These are phyloP conservation scores for Narthecium ossifragum DNA, from an alignment of 106 monocot species.

Conservation along the genomic window DNA sequence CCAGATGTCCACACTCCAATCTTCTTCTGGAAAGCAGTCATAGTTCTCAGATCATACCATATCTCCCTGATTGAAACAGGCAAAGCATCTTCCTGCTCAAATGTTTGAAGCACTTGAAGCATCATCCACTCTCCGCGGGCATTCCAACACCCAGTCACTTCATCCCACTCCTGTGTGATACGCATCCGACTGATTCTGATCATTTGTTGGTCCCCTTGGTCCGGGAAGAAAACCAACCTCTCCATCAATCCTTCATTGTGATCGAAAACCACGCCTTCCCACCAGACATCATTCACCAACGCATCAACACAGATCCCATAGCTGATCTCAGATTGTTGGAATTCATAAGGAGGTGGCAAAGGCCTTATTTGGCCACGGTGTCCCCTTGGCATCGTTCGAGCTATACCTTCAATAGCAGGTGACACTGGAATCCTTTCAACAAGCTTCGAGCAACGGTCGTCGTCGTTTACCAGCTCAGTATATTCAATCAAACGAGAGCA, in stretches of 20 bases:
- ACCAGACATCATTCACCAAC: conserved; percentile 54
- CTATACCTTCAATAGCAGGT: conserved; percentile 35
- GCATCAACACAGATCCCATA: conserved; percentile 72
- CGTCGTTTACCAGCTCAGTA: conserved; percentile 28
- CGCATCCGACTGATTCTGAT: conserved; percentile 26
- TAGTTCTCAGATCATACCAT: conserved; percentile 52
- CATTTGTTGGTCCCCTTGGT: conserved; percentile 45
- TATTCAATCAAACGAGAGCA: conserved; percentile 28
- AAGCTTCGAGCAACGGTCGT: conserved; percentile 22
- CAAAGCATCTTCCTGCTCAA: conserved; percentile 33
- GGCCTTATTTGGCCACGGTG: conserved; percentile 44
- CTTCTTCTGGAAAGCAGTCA: conserved; percentile 10
- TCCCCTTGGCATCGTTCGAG: not conserved
- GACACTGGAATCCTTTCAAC: conserved; percentile 36
- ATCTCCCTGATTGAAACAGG: conserved; percentile 61
- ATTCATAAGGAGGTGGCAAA: conserved; percentile 18
- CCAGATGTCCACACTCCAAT: conserved; percentile 48
- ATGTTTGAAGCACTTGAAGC: conserved; percentile 21
- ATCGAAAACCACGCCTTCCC: conserved; percentile 73
- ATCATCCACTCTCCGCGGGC: conserved; percentile 48
- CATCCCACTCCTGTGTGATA: conserved; percentile 57
- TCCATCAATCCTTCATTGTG: conserved; percentile 11
- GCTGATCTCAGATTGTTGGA: conserved; percentile 9
- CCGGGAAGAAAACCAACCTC: conserved; percentile 62
- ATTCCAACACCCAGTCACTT: conserved; percentile 47